Percentiles rank a stretch among this genome's conserved stretches.
These are phyloP conservation scores for Amphicarpaea edgeworthii DNA, from an alignment of 306 rosid genomes.

Conservation along the genomic window DNA sequence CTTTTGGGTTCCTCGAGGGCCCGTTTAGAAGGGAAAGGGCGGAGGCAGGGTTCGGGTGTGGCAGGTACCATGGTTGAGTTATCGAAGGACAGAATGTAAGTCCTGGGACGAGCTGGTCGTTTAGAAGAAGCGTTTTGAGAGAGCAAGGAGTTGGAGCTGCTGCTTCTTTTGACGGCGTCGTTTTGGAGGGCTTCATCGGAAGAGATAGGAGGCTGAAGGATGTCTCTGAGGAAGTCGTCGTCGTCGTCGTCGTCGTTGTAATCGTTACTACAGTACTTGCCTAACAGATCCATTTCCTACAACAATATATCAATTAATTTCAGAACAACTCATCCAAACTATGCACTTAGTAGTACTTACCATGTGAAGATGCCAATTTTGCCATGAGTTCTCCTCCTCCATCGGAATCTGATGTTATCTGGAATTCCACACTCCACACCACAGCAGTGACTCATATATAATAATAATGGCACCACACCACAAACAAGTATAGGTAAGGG, in stretches of 20 bases:
- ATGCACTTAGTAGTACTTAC: too few relatives aligned
- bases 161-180: neutral
- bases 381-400: slow-evolving; percentile 49
- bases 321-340: too few relatives aligned
- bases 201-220: slow-evolving; percentile 34
- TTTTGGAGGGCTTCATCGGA: neutral
- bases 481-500: neutral
- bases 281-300: slow-evolving; percentile 56
- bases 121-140: neutral
- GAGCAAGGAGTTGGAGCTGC: slow-evolving; percentile 16
- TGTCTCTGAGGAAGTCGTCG: slow-evolving; percentile 44
- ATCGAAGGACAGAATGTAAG: slow-evolving; percentile 49
- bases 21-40: slow-evolving; percentile 7
- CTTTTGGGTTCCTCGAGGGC: neutral
- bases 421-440: too few relatives aligned
- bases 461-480: too few relatives aligned
- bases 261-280: too few relatives aligned
- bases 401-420: neutral
- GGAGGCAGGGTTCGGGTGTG: slow-evolving; percentile 9
- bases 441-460: too few relatives aligned
- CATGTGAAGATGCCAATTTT: slow-evolving; percentile 33
- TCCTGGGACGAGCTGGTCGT: slow-evolving; percentile 13
- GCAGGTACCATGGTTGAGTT: slow-evolving; percentile 39
- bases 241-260: too few relatives aligned
- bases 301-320: too few relatives aligned